These are phyloP conservation scores for Combretum micranthum DNA, from an alignment of 345 rosid genomes.

Conservation along the genomic window DNA sequence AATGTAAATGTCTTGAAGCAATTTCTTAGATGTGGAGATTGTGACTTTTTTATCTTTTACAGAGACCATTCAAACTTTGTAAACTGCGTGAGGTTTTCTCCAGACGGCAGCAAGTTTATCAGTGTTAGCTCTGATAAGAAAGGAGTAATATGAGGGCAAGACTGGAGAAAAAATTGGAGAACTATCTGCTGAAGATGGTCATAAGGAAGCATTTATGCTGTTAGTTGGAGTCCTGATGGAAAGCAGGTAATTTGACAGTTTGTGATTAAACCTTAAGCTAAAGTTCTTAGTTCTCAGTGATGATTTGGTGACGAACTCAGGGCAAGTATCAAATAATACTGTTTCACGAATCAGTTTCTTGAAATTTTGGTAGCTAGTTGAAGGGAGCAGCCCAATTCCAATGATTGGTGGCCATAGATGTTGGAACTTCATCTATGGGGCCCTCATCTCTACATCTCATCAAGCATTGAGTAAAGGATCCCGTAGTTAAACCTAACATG, in stretches of 20 bases:
- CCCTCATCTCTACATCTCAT: no score
- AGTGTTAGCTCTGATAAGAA: constrained; percentile 92
- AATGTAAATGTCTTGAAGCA: neutral
- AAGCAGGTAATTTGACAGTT: constrained; percentile 57
- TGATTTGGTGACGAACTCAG: no score
- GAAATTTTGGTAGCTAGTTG: no score
- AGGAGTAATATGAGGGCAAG: constrained; percentile 84
- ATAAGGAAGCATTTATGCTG: constrained; percentile 90
- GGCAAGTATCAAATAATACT: no score
- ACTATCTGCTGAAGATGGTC: constrained; percentile 68
- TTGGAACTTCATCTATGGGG: no score
- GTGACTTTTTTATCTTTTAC: constrained; percentile 5
- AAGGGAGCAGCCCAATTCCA: no score
- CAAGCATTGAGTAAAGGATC: no score
- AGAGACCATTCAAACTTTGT: constrained; percentile 96
- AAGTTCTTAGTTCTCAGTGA: neutral
- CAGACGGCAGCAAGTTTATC: constrained; percentile 89
- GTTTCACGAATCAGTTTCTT: no score
- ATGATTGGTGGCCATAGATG: no score
- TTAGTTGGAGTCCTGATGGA: constrained; percentile 92
- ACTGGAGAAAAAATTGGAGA: constrained; percentile 73
- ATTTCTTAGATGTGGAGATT: neutral
- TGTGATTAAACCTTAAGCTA: neutral
- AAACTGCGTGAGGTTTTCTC: constrained; percentile 87
- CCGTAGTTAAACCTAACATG: no score